Evolutionary conservation across 106 monocot genomes (phyloP), one percentile per base, ranked within the genome.

Genomic region (Platanthera guangdongensis): DNA sequence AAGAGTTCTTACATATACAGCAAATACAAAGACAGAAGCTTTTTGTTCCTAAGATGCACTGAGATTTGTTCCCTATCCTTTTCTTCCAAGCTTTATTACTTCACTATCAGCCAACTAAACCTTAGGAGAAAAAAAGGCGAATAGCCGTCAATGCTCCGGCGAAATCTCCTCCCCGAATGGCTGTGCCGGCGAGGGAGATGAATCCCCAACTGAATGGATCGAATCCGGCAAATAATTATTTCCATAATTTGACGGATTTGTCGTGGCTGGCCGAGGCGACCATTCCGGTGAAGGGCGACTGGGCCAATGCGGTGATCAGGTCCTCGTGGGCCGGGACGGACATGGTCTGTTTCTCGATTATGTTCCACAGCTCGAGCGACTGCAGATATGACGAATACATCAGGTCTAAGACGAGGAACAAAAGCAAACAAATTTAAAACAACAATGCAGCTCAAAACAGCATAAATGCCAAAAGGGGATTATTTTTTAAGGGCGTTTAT

Each of bases 231-330:
- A 8, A 18, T 5, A 25, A 25, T 77, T 93, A 97, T 80, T 97
- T 97, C 97, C 97, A 97, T 51, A 97, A 72, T 72, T 97, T 93
- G 2, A 97, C 97, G 15, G 91, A 91, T 79, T 89, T 89, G 77
- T 97, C 97, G 21, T 97, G 89, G 87, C 97, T 97, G 0, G 89
- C 97, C 16, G 97, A 97, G 7, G 97, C 97, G 14, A 97, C 92
- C 97, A 93, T 93, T 75, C 93, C 97, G 0, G 82, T 93, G 62
- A 72, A 77, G 16, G 84, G 89, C 18, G 97, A 97, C 32, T 91
- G 89, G 1, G 97, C 93, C 68, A 96, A 51, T 32, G 88, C 88
- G 0, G 89, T 85, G 18, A 94, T 91, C 52, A 89, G 48, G 78
- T 85, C 85, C 2, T 94, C 94, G 52, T 94, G 94, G 4, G 94